Conservation (phyloP, 202 grass and related monocot species). For the Musa balbisiana region DNA sequence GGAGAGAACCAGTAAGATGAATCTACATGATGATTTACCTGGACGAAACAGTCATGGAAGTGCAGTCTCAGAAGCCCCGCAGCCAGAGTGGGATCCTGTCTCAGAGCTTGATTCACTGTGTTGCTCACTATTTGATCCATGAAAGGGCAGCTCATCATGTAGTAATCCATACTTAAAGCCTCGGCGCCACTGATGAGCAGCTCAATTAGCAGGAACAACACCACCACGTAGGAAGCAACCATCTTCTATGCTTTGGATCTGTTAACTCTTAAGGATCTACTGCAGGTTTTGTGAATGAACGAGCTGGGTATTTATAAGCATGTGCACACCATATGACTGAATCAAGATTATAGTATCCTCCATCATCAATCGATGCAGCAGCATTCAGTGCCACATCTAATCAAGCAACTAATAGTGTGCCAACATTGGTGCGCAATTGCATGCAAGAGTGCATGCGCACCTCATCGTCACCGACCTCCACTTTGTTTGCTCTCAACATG, state of each 20-base stretch:
- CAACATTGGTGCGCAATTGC: background rate
- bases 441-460: background rate
- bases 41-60: constrained; percentile 98
- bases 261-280: background rate
- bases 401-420: background rate
- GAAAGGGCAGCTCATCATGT: constrained; percentile 81
- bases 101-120: constrained; percentile 43
- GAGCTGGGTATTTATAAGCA: background rate
- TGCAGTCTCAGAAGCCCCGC: constrained; percentile 66
- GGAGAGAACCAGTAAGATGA: too few relatives aligned
- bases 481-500: background rate
- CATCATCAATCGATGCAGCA: too few relatives aligned
- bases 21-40: constrained; percentile 24
- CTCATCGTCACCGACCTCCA: background rate
- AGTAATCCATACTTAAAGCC: constrained; percentile 58
- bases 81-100: constrained; percentile 49
- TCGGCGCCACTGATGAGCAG: constrained; percentile 29
- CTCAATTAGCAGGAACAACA: constrained; percentile 35
- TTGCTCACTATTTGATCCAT: constrained; percentile 42
- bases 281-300: background rate
- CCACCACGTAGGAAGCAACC: constrained; percentile 25
- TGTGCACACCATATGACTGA: too few relatives aligned
- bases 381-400: background rate
- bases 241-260: constrained; percentile 11
- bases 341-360: too few relatives aligned